Evolutionary conservation across 805 yeast species (phyloP).

Genomic region (Kluyveromyces siamensis): DNA sequence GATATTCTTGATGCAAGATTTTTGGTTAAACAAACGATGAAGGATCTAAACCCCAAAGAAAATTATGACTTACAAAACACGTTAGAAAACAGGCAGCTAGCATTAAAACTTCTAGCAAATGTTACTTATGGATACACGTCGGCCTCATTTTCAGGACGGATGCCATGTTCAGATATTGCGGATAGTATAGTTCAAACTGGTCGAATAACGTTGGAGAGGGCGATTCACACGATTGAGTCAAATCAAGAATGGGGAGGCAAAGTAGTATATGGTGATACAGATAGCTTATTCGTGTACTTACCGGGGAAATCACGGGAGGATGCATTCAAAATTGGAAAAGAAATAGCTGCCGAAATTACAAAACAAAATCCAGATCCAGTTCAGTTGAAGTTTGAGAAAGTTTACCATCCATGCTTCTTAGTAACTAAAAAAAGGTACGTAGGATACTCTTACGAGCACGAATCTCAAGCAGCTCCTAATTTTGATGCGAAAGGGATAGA

Average conservation of each 20-base stretch:
- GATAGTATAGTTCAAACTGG: constrained; percentile 92
- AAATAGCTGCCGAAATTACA: constrained; percentile 59
- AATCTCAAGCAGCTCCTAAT: constrained; percentile 44
- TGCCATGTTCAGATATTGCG: constrained; percentile 95
- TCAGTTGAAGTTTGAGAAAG: constrained; percentile 81
- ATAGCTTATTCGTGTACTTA: constrained; percentile 80
- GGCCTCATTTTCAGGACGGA: constrained; percentile 90
- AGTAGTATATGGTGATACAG: constrained; percentile 96
- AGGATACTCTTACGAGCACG: constrained; percentile 67
- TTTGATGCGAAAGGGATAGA: constrained; percentile 98
- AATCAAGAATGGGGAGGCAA: constrained; percentile 68
- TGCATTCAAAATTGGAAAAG: constrained; percentile 68
- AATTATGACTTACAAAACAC: constrained; percentile 46
- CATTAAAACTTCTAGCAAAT: constrained; percentile 82
- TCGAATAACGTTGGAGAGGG: constrained; percentile 67
- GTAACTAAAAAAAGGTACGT: constrained; percentile 86
- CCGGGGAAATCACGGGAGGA: constrained; percentile 74
- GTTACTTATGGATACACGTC: constrained; percentile 95
- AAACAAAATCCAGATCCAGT: constrained; percentile 70
- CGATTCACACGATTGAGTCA: constrained; percentile 59
- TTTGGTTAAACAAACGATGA: constrained; percentile 70
- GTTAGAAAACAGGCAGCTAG: constrained; percentile 58
- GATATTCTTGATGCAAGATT: constrained; percentile 77
- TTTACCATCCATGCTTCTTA: constrained; percentile 77
- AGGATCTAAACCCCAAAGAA: constrained; percentile 34